Evolutionary conservation across 345 rosid genomes (phyloP).

Genomic region (Cardiospermum halicacabum): DNA sequence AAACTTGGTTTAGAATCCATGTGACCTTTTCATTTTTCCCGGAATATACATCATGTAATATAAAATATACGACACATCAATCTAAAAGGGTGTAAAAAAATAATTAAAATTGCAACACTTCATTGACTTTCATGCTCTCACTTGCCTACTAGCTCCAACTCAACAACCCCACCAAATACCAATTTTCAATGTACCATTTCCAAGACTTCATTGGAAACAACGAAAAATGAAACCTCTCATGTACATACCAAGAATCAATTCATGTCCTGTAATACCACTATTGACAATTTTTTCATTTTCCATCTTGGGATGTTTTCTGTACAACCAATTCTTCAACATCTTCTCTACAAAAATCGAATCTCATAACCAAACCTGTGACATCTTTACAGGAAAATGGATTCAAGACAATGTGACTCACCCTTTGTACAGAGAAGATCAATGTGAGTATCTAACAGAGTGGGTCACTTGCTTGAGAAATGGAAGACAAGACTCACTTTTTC

Average conservation of each 20-base stretch:
- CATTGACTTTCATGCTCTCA: neutral
- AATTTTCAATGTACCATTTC: neutral
- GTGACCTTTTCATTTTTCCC: neutral
- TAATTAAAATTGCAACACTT: neutral
- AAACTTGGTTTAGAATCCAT: neutral
- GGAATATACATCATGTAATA: neutral
- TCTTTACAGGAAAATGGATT: slow-evolving; percentile 81
- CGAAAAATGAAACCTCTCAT: slow-evolving; percentile 16
- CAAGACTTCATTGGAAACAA: neutral
- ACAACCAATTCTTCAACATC: slow-evolving; percentile 26
- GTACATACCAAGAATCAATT: slow-evolving; percentile 19
- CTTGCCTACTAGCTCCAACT: neutral
- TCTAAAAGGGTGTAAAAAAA: neutral
- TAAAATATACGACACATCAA: neutral
- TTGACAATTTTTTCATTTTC: slow-evolving; percentile 30
- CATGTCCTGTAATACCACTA: slow-evolving; percentile 28
- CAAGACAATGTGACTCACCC: slow-evolving; percentile 59
- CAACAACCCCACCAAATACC: neutral
- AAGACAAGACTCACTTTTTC: slow-evolving; percentile 66
- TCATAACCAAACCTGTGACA: slow-evolving; percentile 39
- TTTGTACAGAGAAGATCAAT: slow-evolving; percentile 70
- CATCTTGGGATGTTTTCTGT: slow-evolving; percentile 43
- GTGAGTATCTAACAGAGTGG: slow-evolving; percentile 62
- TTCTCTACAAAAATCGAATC: slow-evolving; percentile 1
- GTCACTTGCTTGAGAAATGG: slow-evolving; percentile 75